Evolutionary conservation across 2,329 filamentous ascomycete species (phyloP).

Genomic region (Hypoxylon sp.): DNA sequence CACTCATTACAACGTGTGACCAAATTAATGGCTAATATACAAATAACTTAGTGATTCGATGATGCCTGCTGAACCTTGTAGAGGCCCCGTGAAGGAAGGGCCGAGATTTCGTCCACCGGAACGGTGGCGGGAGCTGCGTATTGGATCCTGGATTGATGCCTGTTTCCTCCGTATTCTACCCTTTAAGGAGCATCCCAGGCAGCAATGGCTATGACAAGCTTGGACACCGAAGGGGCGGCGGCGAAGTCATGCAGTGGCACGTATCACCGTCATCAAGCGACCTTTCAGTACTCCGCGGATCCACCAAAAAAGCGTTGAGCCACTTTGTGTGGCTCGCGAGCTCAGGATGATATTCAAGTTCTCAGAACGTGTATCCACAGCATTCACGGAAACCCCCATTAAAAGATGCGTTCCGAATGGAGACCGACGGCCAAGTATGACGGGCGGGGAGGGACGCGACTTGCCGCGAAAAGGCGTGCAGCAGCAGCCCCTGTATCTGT

Average conservation of each 20-base stretch:
- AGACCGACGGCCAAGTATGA: neutral
- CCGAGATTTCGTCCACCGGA: neutral
- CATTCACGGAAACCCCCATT: neutral
- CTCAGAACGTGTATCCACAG: neutral
- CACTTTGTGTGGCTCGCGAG: neutral
- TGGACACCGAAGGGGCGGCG: neutral
- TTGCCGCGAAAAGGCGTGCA: neutral
- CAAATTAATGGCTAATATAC: constrained; percentile 20
- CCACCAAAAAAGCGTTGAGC: constrained; percentile 16
- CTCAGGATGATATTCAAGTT: neutral
- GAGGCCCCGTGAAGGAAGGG: neutral
- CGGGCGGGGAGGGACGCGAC: neutral
- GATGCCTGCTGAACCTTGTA: neutral
- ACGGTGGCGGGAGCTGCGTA: neutral
- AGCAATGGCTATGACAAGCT: constrained; percentile 14
- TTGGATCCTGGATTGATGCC: neutral
- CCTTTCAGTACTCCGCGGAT: neutral
- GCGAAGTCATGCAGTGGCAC: neutral
- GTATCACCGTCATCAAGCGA: neutral
- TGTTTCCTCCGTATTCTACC: neutral
- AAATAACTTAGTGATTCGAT: constrained; percentile 3
- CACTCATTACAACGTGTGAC: constrained; percentile 1
- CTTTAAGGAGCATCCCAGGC: neutral
- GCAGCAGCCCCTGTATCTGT: neutral
- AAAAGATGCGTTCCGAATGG: neutral